Evolutionary conservation across 2,329 filamentous ascomycete genomes (phyloP).

Genomic region (Arthroderma sp.): DNA sequence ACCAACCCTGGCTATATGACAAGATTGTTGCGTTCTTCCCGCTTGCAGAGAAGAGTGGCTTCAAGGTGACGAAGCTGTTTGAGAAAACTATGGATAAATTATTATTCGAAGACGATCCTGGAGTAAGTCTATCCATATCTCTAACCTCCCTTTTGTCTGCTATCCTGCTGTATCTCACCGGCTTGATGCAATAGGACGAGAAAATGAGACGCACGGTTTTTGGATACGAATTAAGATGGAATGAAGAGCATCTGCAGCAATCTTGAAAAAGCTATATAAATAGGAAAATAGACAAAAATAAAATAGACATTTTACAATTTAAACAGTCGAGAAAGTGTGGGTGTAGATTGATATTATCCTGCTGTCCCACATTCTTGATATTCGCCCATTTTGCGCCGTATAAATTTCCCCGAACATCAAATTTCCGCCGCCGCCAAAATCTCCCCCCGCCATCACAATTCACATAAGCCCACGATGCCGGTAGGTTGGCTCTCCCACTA

Average conservation of each 20-base stretch:
- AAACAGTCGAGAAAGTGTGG: too few species aligned
- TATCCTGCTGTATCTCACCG: background rate
- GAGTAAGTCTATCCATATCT: conserved; percentile 35
- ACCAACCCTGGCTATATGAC: conserved; percentile 77
- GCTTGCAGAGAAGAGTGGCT: conserved; percentile 54
- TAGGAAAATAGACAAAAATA: background rate
- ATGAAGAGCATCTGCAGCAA: conserved; percentile 18
- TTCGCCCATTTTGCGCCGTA: too few species aligned
- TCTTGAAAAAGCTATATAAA: background rate
- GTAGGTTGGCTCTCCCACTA: too few species aligned
- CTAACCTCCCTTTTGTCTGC: background rate
- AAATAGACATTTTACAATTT: background rate
- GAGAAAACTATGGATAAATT: conserved; percentile 73
- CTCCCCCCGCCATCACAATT: too few species aligned
- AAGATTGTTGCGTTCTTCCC: conserved; percentile 83
- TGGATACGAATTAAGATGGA: conserved; percentile 61
- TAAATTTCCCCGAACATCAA: too few species aligned
- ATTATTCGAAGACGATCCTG: conserved; percentile 79
- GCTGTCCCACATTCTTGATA: too few species aligned
- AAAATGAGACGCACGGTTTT: conserved; percentile 69
- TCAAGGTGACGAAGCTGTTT: conserved; percentile 64
- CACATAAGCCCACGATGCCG: too few species aligned
- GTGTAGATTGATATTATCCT: too few species aligned
- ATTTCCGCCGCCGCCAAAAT: too few species aligned
- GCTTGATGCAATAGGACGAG: conserved; percentile 45